Conservation (phyloP, 2,329 filamentous ascomycete genomes). For the Curvularia verruculosa region DNA sequence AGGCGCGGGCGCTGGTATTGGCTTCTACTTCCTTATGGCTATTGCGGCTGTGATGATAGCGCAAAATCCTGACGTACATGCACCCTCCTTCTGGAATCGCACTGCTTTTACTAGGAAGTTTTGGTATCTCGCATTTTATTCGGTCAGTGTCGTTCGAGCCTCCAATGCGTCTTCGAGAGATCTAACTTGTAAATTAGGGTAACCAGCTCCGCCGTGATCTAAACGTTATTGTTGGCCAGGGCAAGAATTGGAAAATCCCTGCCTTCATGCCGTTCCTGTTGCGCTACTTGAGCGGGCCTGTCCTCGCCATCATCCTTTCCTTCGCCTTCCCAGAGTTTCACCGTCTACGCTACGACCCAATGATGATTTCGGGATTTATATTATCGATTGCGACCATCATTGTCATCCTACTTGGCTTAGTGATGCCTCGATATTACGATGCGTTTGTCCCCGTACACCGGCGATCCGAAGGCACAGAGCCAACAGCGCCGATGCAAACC, state of each 20-base stretch:
- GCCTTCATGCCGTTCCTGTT: slow-evolving; percentile 57
- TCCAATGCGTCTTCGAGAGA: neutral
- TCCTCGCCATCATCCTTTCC: slow-evolving; percentile 44
- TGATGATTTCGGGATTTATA: slow-evolving; percentile 47
- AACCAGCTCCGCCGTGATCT: slow-evolving; percentile 61
- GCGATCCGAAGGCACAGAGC: slow-evolving; percentile 54
- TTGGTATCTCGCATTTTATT: slow-evolving; percentile 64
- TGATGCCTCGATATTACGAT: slow-evolving; percentile 62
- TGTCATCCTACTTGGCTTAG: slow-evolving; percentile 56
- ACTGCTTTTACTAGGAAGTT: slow-evolving; percentile 51
- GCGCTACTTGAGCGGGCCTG: slow-evolving; percentile 42
- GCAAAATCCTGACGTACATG: slow-evolving; percentile 51
- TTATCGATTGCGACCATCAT: slow-evolving; percentile 49
- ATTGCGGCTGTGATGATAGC: slow-evolving; percentile 51
- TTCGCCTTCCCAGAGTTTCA: slow-evolving; percentile 46
- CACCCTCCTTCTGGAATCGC: slow-evolving; percentile 52
- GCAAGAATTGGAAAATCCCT: slow-evolving; percentile 64
- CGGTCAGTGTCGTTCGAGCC: slow-evolving; percentile 51
- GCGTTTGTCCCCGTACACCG: slow-evolving; percentile 58
- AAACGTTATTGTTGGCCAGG: slow-evolving; percentile 60
- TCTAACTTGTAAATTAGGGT: slow-evolving; percentile 8
- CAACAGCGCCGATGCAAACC: slow-evolving; percentile 34
- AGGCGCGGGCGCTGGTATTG: slow-evolving; percentile 60
- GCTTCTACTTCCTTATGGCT: slow-evolving; percentile 56
- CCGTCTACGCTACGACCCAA: slow-evolving; percentile 39